Base-by-base conservation (phyloP, 352 stramenopile species). In the Peronospora belbahrii region DNA sequence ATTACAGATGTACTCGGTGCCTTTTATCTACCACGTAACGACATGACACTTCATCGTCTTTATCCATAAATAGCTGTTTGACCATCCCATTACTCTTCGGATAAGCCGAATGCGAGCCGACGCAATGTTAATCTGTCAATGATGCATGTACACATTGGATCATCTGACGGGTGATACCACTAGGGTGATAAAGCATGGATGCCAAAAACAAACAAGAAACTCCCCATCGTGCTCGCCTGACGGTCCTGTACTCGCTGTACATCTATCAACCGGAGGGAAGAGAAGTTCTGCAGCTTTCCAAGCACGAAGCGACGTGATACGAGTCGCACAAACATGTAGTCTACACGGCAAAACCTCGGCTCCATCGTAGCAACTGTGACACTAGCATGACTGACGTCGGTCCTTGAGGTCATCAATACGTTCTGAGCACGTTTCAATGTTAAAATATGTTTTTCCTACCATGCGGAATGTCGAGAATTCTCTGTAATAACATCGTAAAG, bases 251-350 rank as follows among this genome's bases (percentile, higher is more conserved):
- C n/a, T n/a, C 23, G 48, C 48, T 36, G 48, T 54, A 59, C 54
- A 35, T 59, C 17, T 63, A 63, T 58, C 54, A 59, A 45, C 9
- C 50, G 42, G 48, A 63, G 53, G 54, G 42, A 49, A 54, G 54
- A 47, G 53, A 57, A 49, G 30, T 51, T 17, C 23, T 27, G 23
- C 23, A 7, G 23, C 23, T n/a, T n/a, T n/a, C n/a, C n/a, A n/a
- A n/a, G n/a, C n/a, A n/a, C n/a, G n/a, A n/a, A n/a, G n/a, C n/a
- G n/a, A n/a, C n/a, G n/a, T n/a, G n/a, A n/a, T n/a, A n/a, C n/a
- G n/a, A n/a, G n/a, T n/a, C n/a, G n/a, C n/a, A n/a, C n/a, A n/a
- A n/a, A n/a, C n/a, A n/a, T n/a, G n/a, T n/a, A n/a, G n/a, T n/a
- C n/a, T n/a, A n/a, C n/a, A n/a, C n/a, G n/a, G n/a, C n/a, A n/a